phyloP scores from a whole-genome alignment of 352 stramenopile species.

The Elongisporangium undulatum region DNA sequence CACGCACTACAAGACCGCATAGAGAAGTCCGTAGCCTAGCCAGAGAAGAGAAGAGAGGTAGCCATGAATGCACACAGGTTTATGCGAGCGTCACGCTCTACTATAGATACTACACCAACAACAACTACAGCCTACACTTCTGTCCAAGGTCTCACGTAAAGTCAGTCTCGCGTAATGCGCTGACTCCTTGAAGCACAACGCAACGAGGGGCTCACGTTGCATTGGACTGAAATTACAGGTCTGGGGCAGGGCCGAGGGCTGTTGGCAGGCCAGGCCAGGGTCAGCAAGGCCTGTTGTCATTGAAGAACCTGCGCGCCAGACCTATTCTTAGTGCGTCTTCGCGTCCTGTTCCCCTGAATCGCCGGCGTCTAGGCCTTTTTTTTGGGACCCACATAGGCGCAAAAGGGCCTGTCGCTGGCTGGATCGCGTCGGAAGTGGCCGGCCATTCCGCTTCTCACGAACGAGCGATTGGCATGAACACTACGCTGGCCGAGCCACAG shows the following conservation, averaged over 20 bases:
- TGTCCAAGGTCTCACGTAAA: not conserved
- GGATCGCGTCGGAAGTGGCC: not conserved
- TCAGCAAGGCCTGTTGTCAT: too few species aligned
- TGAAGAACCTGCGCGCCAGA: not conserved
- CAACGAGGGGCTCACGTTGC: not conserved
- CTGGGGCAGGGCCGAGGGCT: not conserved
- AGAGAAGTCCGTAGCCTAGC: constrained; percentile 12
- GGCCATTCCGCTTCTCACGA: not conserved
- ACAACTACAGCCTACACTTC: not conserved
- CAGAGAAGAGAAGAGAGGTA: not conserved
- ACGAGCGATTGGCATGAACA: not conserved
- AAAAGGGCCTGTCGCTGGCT: not conserved
- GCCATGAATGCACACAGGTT: constrained; percentile 4
- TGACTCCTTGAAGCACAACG: not conserved
- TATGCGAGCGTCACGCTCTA: too few species aligned
- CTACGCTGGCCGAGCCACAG: not conserved
- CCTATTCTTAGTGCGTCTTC: not conserved
- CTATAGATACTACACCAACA: not conserved
- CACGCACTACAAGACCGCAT: constrained; percentile 91
- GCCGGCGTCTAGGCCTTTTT: not conserved
- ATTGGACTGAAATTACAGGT: too few species aligned
- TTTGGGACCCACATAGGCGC: not conserved
- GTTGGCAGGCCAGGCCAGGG: too few species aligned
- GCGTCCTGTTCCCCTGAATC: not conserved
- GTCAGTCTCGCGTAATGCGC: not conserved